Percentiles rank a stretch among this genome's conserved stretches.
phyloP scores from a whole-genome alignment of 805 yeast genomes.

The Nakazawaea anatomiae region DNA sequence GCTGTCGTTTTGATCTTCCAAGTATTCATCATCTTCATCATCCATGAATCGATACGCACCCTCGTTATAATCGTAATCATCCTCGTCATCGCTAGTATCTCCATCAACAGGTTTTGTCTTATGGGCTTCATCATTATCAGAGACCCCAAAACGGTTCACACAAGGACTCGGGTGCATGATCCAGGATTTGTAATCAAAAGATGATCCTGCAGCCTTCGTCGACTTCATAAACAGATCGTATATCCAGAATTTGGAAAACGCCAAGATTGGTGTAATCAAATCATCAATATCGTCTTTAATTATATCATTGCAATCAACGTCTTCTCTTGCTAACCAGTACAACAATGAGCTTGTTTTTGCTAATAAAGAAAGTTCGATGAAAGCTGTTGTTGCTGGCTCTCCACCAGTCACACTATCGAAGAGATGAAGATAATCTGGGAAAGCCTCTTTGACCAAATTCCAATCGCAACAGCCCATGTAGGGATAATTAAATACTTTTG shows the following conservation, averaged over 20 bases:
- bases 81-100: too few relatives aligned
- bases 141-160: too few relatives aligned
- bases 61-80: too few relatives aligned
- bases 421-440: neutral
- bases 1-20: neutral
- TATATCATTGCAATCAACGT: conserved; percentile 7
- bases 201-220: too few relatives aligned
- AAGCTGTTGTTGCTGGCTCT: neutral
- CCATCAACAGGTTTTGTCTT: too few relatives aligned
- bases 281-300: conserved; percentile 4
- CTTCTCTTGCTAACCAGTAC: conserved; percentile 6
- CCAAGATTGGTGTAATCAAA: neutral
- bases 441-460: neutral
- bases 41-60: too few relatives aligned
- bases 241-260: neutral
- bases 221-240: neutral
- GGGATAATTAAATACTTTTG: neutral
- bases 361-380: neutral
- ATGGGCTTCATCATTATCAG: too few relatives aligned
- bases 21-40: neutral
- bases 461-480: neutral
- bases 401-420: neutral
- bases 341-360: conserved; percentile 1
- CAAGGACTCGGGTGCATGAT: too few relatives aligned
- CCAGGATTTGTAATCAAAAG: too few relatives aligned